Conservation (phyloP, 805 yeast genomes). For the Saccharomyces jurei region DNA sequence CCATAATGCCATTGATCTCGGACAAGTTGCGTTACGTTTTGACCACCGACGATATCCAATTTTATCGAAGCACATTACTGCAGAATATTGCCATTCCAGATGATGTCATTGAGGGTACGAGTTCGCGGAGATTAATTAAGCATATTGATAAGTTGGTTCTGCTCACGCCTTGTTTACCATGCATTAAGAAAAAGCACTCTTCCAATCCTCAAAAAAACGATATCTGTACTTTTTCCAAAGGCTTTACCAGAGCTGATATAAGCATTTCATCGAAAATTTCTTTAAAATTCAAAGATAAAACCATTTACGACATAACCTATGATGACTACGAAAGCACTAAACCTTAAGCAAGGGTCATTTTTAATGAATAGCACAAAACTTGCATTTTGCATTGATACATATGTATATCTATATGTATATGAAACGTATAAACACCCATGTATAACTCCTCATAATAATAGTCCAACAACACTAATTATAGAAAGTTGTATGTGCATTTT, state of each 20-base stretch:
- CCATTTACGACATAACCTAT: conserved; percentile 13
- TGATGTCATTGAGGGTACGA: neutral
- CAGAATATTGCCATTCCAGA: neutral
- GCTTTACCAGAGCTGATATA: conserved; percentile 32
- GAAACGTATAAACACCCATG: conserved; percentile 1
- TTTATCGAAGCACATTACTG: neutral
- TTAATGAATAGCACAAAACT: neutral
- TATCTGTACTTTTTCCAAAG: conserved; percentile 51
- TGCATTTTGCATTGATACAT: neutral
- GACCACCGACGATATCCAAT: conserved; percentile 10
- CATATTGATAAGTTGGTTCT: conserved; percentile 35
- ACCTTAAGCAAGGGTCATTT: conserved; percentile 4
- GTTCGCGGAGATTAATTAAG: conserved; percentile 12
- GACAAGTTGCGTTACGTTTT: conserved; percentile 19
- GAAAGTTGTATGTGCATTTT: neutral
- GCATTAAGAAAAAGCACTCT: conserved; percentile 27
- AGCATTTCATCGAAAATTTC: conserved; percentile 15
- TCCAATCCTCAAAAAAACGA: neutral
- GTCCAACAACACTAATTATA: neutral
- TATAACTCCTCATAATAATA: neutral
- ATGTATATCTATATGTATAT: neutral
- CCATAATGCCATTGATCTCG: conserved; percentile 10
- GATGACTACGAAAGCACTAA: conserved; percentile 17
- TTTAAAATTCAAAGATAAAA: conserved; percentile 5
- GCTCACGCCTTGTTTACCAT: conserved; percentile 49